Conservation (phyloP, 805 yeast species). For the Wickerhamiella lipophila region DNA sequence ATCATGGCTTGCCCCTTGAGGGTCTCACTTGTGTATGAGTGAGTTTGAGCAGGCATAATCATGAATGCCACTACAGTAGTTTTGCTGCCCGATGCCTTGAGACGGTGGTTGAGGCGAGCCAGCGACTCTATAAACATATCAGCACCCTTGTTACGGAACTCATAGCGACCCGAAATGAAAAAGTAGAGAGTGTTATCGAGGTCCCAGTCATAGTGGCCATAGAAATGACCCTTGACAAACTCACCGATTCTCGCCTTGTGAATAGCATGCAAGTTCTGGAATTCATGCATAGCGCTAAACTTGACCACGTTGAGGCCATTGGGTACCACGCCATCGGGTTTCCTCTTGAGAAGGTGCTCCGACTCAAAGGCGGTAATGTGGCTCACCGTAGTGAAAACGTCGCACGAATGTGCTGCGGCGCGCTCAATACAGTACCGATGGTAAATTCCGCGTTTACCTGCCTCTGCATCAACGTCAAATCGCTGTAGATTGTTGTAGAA, state of each 20-base stretch:
- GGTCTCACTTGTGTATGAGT: conserved; percentile 91
- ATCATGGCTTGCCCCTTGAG: conserved; percentile 93
- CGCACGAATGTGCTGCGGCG: conserved; percentile 90
- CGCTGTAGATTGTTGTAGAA: conserved; percentile 80
- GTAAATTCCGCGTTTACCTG: conserved; percentile 94
- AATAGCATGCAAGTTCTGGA: conserved; percentile 88
- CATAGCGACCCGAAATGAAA: conserved; percentile 95
- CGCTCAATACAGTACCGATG: conserved; percentile 95
- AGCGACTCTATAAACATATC: conserved; percentile 87
- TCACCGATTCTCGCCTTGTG: conserved; percentile 87
- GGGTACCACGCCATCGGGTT: conserved; percentile 96
- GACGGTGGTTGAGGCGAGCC: conserved; percentile 79
- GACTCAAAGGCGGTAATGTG: conserved; percentile 95
- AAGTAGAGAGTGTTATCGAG: conserved; percentile 87
- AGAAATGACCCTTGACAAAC: conserved; percentile 91
- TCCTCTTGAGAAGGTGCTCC: conserved; percentile 83
- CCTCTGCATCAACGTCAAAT: conserved; percentile 95
- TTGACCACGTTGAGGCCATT: conserved; percentile 92
- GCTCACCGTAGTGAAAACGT: conserved; percentile 93
- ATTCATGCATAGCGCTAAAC: conserved; percentile 95
- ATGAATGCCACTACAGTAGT: conserved; percentile 93
- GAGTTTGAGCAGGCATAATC: conserved; percentile 94
- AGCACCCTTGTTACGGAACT: conserved; percentile 91
- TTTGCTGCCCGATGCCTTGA: conserved; percentile 69
- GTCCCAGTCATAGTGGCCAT: conserved; percentile 91